Evolutionary conservation across 1,284 basidiomycete genomes (phyloP).

Genomic region (Malassezia caprae): DNA sequence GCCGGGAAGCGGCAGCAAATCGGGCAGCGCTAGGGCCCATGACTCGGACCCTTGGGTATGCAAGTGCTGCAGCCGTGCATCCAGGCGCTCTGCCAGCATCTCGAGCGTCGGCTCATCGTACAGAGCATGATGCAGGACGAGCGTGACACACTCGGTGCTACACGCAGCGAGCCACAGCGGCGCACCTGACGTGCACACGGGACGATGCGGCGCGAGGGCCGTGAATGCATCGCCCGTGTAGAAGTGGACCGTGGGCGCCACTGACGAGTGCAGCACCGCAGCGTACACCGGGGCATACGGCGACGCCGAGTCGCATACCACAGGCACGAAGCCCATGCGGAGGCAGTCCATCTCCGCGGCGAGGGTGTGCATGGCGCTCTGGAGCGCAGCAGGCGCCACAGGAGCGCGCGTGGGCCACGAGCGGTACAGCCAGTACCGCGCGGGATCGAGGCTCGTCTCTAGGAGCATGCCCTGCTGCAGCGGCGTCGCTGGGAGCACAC

Average conservation of each 20-base stretch:
- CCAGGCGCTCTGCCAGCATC: conserved; percentile 25
- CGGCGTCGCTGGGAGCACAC: conserved; percentile 28
- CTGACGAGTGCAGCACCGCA: neutral
- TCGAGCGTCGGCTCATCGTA: conserved; percentile 35
- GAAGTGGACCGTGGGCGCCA: neutral
- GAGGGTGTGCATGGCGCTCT: conserved; percentile 16
- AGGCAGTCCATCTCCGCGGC: conserved; percentile 25
- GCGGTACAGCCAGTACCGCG: conserved; percentile 33
- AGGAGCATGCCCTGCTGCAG: conserved; percentile 43
- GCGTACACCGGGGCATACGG: conserved; percentile 11
- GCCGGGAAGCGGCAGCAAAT: conserved; percentile 23
- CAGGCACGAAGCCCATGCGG: conserved; percentile 32
- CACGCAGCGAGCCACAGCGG: conserved; percentile 7
- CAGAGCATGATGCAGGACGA: conserved; percentile 33
- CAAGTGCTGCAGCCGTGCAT: conserved; percentile 18
- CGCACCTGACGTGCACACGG: neutral
- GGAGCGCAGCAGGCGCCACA: conserved; percentile 8
- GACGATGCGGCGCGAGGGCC: neutral
- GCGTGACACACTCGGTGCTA: neutral
- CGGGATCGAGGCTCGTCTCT: conserved; percentile 29
- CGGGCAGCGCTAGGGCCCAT: conserved; percentile 24
- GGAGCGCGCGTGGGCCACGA: conserved; percentile 14
- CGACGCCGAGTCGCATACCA: conserved; percentile 1
- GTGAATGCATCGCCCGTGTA: neutral
- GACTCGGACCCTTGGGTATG: neutral